Conservation (phyloP, 345 rosid genomes). For the Arabidopsis arenosa region DNA sequence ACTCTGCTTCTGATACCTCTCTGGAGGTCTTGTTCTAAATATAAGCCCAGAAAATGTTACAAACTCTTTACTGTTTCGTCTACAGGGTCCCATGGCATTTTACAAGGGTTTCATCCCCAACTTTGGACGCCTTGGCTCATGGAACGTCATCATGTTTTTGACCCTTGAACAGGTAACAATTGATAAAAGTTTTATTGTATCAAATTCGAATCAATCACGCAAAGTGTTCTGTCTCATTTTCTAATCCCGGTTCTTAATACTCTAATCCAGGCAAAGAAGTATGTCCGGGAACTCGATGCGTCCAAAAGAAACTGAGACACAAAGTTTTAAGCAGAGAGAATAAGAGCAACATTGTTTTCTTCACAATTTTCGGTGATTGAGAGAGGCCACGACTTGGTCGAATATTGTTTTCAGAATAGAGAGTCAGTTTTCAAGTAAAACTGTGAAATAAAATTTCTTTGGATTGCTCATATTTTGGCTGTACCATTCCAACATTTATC, state of each 20-base stretch:
- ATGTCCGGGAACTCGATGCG: slow-evolving; percentile 42
- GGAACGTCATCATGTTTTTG: slow-evolving; percentile 97
- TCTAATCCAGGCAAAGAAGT: slow-evolving; percentile 45
- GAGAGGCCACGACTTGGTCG: slow-evolving; percentile 34
- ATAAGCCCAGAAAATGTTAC: neutral
- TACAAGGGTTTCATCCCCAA: slow-evolving; percentile 96
- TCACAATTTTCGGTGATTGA: slow-evolving; percentile 28
- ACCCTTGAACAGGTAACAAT: slow-evolving; percentile 89
- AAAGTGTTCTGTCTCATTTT: neutral
- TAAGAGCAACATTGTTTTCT: slow-evolving; percentile 37
- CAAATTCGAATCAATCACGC: neutral
- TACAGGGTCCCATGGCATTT: slow-evolving; percentile 88
- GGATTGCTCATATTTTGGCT: slow-evolving; percentile 29
- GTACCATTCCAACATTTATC: slow-evolving; percentile 32
- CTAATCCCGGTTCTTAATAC: slow-evolving; percentile 7
- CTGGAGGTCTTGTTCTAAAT: slow-evolving; percentile 14
- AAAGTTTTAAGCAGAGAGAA: slow-evolving; percentile 24
- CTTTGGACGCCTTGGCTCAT: slow-evolving; percentile 95
- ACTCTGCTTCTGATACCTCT: slow-evolving; percentile 23
- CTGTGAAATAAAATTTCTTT: slow-evolving; percentile 35
- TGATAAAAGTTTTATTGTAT: neutral
- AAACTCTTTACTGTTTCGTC: slow-evolving; percentile 1
- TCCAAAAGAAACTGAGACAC: slow-evolving; percentile 34
- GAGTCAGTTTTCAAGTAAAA: slow-evolving; percentile 24
- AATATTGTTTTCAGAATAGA: slow-evolving; percentile 29